Percentiles rank a stretch among this genome's conserved stretches.
Evolutionary conservation across 345 rosid species (phyloP).

Genomic region (Psidium friedrichsthalianum): DNA sequence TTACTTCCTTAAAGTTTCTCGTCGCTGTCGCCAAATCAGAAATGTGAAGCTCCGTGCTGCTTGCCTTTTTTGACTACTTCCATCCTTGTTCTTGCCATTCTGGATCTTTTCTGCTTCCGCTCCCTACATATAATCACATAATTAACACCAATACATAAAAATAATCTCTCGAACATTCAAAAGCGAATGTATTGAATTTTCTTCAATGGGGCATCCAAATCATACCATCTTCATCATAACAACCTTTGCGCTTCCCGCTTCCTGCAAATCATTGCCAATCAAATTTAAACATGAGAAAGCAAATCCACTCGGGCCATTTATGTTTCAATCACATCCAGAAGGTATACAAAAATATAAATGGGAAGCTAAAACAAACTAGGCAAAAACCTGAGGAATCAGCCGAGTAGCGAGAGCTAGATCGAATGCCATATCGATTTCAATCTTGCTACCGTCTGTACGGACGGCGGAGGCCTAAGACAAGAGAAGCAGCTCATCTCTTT

Average conservation of each 20-base stretch:
- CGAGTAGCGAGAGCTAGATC: constrained; percentile 32
- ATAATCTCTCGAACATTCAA: not conserved
- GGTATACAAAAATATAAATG: not conserved
- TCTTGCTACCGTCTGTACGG: constrained; percentile 39
- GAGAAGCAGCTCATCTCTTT: constrained; percentile 73
- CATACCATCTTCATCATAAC: constrained; percentile 16
- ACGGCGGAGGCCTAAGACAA: constrained; percentile 45
- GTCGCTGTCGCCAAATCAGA: constrained; percentile 68
- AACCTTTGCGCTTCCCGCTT: constrained; percentile 15
- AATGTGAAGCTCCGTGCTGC: constrained; percentile 85
- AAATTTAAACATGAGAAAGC: not conserved
- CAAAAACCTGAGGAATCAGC: constrained; percentile 40
- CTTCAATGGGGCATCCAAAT: not conserved
- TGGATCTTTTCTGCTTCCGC: constrained; percentile 1
- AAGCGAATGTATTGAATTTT: not conserved
- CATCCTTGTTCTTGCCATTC: constrained; percentile 13
- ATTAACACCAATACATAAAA: not conserved
- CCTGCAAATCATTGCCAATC: constrained; percentile 1
- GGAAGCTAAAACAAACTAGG: not conserved
- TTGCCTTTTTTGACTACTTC: constrained; percentile 11
- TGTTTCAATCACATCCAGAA: not conserved
- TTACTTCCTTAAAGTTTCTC: constrained; percentile 54
- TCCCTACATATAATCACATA: not conserved
- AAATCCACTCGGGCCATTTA: not conserved
- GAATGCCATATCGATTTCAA: constrained; percentile 53